phyloP scores from a whole-genome alignment of 2,329 filamentous ascomycete genomes.

The Colletotrichum lupini region DNA sequence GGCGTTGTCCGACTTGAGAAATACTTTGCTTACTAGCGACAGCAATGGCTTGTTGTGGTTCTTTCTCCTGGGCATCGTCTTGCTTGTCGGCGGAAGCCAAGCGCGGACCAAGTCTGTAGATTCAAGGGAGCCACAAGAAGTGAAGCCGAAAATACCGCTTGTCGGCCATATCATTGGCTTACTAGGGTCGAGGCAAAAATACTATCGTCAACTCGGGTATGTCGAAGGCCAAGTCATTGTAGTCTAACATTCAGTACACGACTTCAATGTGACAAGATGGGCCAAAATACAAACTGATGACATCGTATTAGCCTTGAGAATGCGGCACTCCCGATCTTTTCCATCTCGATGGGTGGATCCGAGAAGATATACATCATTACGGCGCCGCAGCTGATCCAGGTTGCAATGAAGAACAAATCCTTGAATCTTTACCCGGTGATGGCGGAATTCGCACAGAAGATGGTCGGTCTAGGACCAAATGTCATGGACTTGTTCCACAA shows the following conservation, averaged over 20 bases:
- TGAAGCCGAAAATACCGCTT: conserved; percentile 53
- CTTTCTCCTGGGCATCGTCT: not conserved
- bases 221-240: conserved; percentile 13
- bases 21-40: not conserved
- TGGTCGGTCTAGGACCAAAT: conserved; percentile 49
- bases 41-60: not conserved
- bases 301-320: conserved; percentile 25
- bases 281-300: not conserved
- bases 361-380: conserved; percentile 57
- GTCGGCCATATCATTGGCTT: conserved; percentile 59
- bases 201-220: conserved; percentile 52
- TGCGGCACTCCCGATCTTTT: conserved; percentile 50
- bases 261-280: not conserved
- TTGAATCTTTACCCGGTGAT: conserved; percentile 57
- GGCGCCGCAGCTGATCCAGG: conserved; percentile 51
- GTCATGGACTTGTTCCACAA: conserved; percentile 50
- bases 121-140: conserved; percentile 53
- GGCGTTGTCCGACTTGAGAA: not conserved
- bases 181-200: conserved; percentile 48
- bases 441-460: conserved; percentile 47
- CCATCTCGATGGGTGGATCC: conserved; percentile 53
- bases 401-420: conserved; percentile 53
- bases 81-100: not conserved
- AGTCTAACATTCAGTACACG: not conserved
- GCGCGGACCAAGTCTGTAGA: conserved; percentile 31